These are phyloP conservation scores for Turnera subulata DNA, from an alignment of 345 rosid species.

Conservation along the genomic window DNA sequence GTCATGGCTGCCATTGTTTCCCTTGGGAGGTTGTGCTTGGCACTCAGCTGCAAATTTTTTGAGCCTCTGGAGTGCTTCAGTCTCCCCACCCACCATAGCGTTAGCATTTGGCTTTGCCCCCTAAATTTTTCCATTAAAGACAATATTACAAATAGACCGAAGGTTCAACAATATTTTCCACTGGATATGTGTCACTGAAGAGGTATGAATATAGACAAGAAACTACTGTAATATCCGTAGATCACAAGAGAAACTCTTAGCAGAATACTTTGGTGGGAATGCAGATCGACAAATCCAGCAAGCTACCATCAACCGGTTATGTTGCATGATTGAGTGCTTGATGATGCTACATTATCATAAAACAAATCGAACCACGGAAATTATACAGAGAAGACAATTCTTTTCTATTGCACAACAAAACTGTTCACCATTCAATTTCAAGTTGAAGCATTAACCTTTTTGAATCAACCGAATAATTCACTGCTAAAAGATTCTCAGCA, in stretches of 20 bases:
- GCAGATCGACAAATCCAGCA: background rate
- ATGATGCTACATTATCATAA: background rate
- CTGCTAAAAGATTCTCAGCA: background rate
- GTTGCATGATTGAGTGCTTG: background rate
- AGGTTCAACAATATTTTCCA: background rate
- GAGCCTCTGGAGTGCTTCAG: slow-evolving; percentile 76
- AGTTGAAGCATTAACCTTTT: background rate
- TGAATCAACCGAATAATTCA: background rate
- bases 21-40: slow-evolving; percentile 71
- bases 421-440: background rate
- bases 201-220: too few relatives aligned
- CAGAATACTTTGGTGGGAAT: background rate
- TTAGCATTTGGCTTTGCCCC: slow-evolving; percentile 51
- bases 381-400: too few relatives aligned
- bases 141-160: background rate
- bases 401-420: background rate
- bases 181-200: background rate
- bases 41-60: slow-evolving; percentile 77
- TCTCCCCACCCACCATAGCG: slow-evolving; percentile 91
- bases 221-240: background rate
- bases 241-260: slow-evolving; percentile 1
- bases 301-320: background rate
- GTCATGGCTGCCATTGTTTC: slow-evolving; percentile 42
- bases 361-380: too few relatives aligned
- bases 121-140: slow-evolving; percentile 30